Percentiles rank a stretch among this genome's conserved stretches.
These are phyloP conservation scores for Plectosphaerella sp. DNA, from an alignment of 2,329 filamentous ascomycete species.

Conservation along the genomic window DNA sequence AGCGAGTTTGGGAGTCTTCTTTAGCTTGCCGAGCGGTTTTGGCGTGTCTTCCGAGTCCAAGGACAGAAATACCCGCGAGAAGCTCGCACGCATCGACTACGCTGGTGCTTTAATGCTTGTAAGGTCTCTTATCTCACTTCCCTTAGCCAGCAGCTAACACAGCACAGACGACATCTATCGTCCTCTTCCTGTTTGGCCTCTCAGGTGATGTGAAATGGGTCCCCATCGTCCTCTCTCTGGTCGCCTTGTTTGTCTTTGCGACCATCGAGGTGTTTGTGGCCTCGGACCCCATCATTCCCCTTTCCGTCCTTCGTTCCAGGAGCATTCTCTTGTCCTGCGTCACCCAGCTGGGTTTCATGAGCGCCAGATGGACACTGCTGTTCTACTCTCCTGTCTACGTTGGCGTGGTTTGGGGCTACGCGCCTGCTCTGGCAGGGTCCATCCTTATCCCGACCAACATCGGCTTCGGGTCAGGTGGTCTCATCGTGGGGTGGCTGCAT, in stretches of 20 bases:
- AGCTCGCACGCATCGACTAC: slow-evolving; percentile 69
- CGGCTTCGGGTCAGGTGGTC: slow-evolving; percentile 71
- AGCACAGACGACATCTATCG: slow-evolving; percentile 55
- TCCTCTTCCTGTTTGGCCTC: slow-evolving; percentile 69
- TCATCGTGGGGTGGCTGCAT: slow-evolving; percentile 71
- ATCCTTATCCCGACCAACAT: slow-evolving; percentile 78
- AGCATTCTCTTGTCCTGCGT: slow-evolving; percentile 70
- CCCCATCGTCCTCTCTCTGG: slow-evolving; percentile 56
- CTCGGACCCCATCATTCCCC: slow-evolving; percentile 69
- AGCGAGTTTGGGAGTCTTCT: slow-evolving; percentile 57
- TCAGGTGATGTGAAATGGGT: slow-evolving; percentile 56
- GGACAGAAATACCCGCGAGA: slow-evolving; percentile 38
- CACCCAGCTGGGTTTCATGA: slow-evolving; percentile 70
- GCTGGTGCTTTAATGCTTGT: slow-evolving; percentile 65
- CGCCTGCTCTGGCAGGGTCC: slow-evolving; percentile 65
- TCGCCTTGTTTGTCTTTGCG: slow-evolving; percentile 48
- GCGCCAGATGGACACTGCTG: slow-evolving; percentile 72
- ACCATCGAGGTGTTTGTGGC: slow-evolving; percentile 61
- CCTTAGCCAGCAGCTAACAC: not conserved
- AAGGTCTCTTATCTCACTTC: slow-evolving; percentile 17
- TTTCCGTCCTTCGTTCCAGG: slow-evolving; percentile 64
- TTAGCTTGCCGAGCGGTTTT: slow-evolving; percentile 54
- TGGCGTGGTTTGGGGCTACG: slow-evolving; percentile 67
- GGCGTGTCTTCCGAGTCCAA: slow-evolving; percentile 27
- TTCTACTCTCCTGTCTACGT: slow-evolving; percentile 81